Evolutionary conservation across 2,329 filamentous ascomycete species (phyloP).

Genomic region (Botryotinia calthae): DNA sequence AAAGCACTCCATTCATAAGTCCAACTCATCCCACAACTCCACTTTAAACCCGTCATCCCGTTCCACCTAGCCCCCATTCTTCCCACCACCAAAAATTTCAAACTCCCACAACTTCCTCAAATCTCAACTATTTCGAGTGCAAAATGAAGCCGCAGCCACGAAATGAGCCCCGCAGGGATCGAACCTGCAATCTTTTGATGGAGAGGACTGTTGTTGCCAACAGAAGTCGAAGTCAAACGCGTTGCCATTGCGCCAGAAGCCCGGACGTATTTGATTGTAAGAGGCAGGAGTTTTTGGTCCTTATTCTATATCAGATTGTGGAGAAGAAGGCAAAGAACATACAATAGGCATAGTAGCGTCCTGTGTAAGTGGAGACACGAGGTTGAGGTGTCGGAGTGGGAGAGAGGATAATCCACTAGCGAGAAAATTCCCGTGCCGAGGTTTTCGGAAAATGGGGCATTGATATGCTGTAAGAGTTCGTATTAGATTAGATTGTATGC

Average conservation of each 20-base stretch:
- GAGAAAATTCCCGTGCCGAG: neutral
- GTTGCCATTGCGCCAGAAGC: constrained; percentile 15
- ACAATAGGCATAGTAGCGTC: neutral
- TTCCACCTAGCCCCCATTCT: neutral
- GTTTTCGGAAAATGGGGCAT: neutral
- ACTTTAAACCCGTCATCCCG: neutral
- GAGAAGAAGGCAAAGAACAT: neutral
- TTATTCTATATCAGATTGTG: neutral
- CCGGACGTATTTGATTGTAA: neutral
- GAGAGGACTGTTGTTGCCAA: neutral
- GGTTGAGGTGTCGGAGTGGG: neutral
- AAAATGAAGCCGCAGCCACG: neutral
- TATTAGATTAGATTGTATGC: neutral
- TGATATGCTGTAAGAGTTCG: neutral
- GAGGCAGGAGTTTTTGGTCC: accelerated
- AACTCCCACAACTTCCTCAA: neutral
- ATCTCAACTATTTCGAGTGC: neutral
- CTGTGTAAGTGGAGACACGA: neutral
- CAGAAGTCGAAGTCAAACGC: constrained; percentile 19
- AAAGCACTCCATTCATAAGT: neutral
- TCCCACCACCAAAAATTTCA: neutral
- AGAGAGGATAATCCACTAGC: neutral
- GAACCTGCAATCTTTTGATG: constrained; percentile 17
- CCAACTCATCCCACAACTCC: neutral
- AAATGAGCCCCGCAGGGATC: neutral